These are phyloP conservation scores for Barnettozyma hawaiiensis DNA, from an alignment of 1,139 yeast species.

Conservation along the genomic window DNA sequence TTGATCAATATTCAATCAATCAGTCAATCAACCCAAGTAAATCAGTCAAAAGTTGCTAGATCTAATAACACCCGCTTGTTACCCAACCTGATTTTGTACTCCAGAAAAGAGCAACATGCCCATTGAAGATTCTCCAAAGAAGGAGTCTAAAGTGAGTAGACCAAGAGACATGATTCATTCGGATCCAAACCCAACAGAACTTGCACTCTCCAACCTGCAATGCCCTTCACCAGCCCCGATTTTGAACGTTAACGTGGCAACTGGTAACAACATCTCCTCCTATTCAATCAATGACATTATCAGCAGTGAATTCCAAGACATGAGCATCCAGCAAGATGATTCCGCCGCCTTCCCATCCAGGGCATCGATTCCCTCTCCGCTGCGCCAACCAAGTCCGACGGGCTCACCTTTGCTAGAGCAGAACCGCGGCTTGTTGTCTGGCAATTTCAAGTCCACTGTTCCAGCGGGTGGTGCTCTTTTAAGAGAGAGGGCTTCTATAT, in stretches of 20 bases:
- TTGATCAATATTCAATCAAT: not conserved
- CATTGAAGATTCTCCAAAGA: conserved; percentile 4
- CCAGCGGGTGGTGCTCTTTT: conserved; percentile 49
- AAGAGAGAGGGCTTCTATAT: conserved; percentile 33
- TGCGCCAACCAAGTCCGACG: conserved; percentile 4
- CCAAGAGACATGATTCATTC: not conserved
- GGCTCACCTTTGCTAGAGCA: not conserved
- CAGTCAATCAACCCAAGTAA: not conserved
- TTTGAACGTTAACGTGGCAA: conserved; percentile 34
- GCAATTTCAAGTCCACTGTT: conserved; percentile 34
- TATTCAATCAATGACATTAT: conserved; percentile 20
- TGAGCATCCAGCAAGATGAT: conserved; percentile 5
- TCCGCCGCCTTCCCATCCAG: not conserved
- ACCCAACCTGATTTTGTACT: too few relatives aligned
- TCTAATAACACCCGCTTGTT: too few relatives aligned
- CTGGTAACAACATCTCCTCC: conserved; percentile 19
- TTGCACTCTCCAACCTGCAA: conserved; percentile 52
- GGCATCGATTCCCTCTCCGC: not conserved
- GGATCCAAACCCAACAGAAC: conserved; percentile 26
- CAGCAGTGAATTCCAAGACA: conserved; percentile 16
- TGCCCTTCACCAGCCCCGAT: conserved; percentile 72
- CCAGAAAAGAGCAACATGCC: not conserved
- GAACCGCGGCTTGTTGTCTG: not conserved
- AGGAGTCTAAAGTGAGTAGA: conserved; percentile 9
- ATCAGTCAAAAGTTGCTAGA: too few relatives aligned